Percentiles rank a stretch among this genome's conserved stretches.
These are phyloP conservation scores for Geum urbanum DNA, from an alignment of 306 rosid genomes.

Conservation along the genomic window DNA sequence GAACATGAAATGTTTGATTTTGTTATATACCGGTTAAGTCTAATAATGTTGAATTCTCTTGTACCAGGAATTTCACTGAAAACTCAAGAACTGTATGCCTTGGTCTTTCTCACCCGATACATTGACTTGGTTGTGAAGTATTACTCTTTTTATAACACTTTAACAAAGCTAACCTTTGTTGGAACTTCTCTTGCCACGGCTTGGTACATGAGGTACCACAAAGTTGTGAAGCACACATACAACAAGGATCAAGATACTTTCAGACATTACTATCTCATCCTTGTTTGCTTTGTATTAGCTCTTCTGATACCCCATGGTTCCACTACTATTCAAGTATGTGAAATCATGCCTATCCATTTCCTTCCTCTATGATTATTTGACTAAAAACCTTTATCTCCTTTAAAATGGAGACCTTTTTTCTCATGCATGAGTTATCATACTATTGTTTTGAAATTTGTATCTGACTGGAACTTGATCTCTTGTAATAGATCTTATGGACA, in stretches of 20 bases:
- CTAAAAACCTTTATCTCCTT: background rate
- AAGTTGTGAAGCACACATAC: slow-evolving; percentile 40
- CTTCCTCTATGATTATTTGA: background rate
- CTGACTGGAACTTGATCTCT: background rate
- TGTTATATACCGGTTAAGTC: no score
- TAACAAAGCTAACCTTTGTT: slow-evolving; percentile 24
- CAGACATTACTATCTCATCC: slow-evolving; percentile 29
- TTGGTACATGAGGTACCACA: slow-evolving; percentile 42
- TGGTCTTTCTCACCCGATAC: slow-evolving; percentile 37
- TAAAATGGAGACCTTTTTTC: background rate
- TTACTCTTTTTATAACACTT: slow-evolving; percentile 29
- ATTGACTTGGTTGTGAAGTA: slow-evolving; percentile 27
- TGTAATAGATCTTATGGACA: slow-evolving; percentile 22
- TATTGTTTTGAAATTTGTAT: background rate
- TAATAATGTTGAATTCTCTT: background rate
- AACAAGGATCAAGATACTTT: slow-evolving; percentile 35
- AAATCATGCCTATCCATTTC: background rate
- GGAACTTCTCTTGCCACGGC: slow-evolving; percentile 32
- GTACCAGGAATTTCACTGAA: slow-evolving; percentile 39
- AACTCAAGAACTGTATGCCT: slow-evolving; percentile 41
- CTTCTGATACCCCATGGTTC: slow-evolving; percentile 20
- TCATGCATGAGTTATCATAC: background rate
- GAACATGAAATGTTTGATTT: no score
- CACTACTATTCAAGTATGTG: slow-evolving; percentile 16
- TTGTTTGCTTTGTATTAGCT: slow-evolving; percentile 26